Base-by-base conservation (phyloP, 768 basidiomycete genomes). In the Megacollybia marginata region DNA sequence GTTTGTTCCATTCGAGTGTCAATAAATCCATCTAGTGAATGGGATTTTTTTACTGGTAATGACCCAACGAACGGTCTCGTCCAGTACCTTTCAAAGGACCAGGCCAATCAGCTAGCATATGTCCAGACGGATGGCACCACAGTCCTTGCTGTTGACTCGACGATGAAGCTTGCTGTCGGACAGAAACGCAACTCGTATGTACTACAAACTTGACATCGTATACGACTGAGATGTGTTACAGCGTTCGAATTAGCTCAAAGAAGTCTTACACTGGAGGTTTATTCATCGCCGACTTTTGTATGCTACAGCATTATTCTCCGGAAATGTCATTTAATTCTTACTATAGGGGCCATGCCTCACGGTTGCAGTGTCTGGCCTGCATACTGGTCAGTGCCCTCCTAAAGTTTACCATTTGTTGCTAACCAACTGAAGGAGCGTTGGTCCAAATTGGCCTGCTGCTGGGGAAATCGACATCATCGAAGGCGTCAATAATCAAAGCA, bases 401-500 rank as follows among this genome's bases (percentile, higher is more conserved):
- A 42, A 32, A 19, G 5, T 9, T 20, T 2, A 28, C 34, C 33
- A 7, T 23, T n/a, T 1, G 6, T n/a, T 18, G 9, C 28, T 15
- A 57, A 32, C 51, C 16, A 28, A 35, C 46, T 19, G 38, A 15
- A 69, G 68, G 60, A 67, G 72, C 3, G 67, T 71, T 42, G 79
- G 80, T 8, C 68, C 73, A 2, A 57, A 72, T 42, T 83, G 80
- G 81, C 79, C 79, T 4, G 15, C 33, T 19, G 63, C 52, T 20
- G 81, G 80, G n/a, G 85, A 89, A 62, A 82, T 88, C 44, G 88
- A 90, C 57, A 75, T 87, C 46, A 60, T 89, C 9, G 88, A 91
- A 59, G 83, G 85, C 15, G 84, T 89, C 48, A 78, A 89, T 55
- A 57, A 73, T 20, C 72, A 77, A 58, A 52, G 64, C 1, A 66